Percentiles rank a stretch among this genome's conserved stretches.
phyloP scores from a whole-genome alignment of 495 filamentous ascomycete species.

The Bathelium albidoporum region DNA sequence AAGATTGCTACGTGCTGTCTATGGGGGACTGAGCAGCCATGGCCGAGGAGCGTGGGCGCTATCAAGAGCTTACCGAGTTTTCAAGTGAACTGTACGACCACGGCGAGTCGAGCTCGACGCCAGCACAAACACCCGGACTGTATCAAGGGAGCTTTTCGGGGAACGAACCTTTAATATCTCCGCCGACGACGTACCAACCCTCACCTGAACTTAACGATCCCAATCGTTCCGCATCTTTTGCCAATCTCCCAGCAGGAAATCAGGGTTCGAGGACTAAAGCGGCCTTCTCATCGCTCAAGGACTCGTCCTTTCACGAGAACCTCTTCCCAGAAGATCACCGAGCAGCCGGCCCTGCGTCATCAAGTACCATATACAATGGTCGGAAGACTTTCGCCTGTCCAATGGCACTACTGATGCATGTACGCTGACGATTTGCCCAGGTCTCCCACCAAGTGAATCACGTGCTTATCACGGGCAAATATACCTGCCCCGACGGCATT shows the following conservation, averaged over 20 bases:
- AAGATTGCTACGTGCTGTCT: too few relatives aligned
- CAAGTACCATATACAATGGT: background rate
- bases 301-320: background rate
- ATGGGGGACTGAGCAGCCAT: background rate
- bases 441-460: background rate
- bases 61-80: background rate
- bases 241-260: background rate
- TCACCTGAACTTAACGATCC: slow-evolving; percentile 2
- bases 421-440: background rate
- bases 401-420: background rate
- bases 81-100: background rate
- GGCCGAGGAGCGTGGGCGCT: background rate
- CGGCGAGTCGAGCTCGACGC: background rate
- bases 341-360: background rate
- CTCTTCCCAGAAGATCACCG: background rate
- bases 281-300: background rate
- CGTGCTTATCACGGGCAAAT: background rate
- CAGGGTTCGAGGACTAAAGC: background rate
- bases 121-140: background rate
- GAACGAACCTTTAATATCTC: background rate
- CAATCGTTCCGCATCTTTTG: background rate
- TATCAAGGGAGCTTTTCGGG: background rate
- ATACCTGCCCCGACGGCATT: slow-evolving; percentile 18
- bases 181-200: background rate
- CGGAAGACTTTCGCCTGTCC: background rate